Evolutionary conservation across 441 rosid genomes (phyloP), one percentile per base, ranked within the genome.

Genomic region (Lagerstroemia fauriei): DNA sequence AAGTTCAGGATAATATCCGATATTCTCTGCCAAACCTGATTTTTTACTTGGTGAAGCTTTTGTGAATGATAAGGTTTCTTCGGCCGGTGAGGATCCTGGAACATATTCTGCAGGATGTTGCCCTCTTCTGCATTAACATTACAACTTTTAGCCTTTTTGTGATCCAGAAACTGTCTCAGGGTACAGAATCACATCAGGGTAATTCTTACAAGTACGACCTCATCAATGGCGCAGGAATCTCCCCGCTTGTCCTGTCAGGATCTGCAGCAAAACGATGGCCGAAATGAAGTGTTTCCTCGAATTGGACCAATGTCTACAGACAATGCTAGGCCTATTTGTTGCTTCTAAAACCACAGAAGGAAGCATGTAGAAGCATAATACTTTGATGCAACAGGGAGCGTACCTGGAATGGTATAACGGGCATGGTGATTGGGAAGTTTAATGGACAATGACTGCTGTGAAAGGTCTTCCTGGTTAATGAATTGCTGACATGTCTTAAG

Each of bases 371-470:
- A 76, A 75, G 16, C 66, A 38, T 63, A 16, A 48, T 73, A 29
- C 11, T 51, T 57, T 34, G 17, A 14, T 22, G 68, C 68, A 13
- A 61, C 9, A 77, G 50, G 78, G 79, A 46, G 85, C 76, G 81
- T 92, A 89, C 99, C 97, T 86, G 97, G 94, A 83, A 92, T 88
- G 84, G 88, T 88, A 89, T 95, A 96, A 31, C 89, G 91, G 84
- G 87, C 90, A 65, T 92, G 90, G 89, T 93, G 85, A 85, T 83
- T 88, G 24, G 93, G 91, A 82, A 86, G 81, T 59, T 88, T 86
- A 38, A 92, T 78, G 73, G 78, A 82, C 85, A 89, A 81, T 46
- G 90, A 87, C 38, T 93, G 95, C 74, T 90, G 93, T 83, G 86
- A 87, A 75, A 89, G 69, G 78, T 95, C 93, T 24, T 89, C 86